These are phyloP conservation scores for Candida neerlandica DNA, from an alignment of 1,139 yeast species.

Conservation along the genomic window DNA sequence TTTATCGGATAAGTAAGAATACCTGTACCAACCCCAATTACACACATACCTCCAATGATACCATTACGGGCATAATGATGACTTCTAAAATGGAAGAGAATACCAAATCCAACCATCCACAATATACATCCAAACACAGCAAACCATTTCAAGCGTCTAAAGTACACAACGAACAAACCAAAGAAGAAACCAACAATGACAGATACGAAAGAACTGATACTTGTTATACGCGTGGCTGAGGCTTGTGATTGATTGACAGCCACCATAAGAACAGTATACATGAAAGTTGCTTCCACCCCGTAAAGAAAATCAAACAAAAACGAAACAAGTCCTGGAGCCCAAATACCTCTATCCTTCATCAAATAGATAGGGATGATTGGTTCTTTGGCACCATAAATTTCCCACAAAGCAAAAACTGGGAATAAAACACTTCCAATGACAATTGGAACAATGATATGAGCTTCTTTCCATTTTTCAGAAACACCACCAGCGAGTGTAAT, in stretches of 20 bases:
- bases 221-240: slow-evolving; percentile 40
- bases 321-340: slow-evolving; percentile 32
- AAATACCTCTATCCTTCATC: slow-evolving; percentile 40
- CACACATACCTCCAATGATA: slow-evolving; percentile 35
- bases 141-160: slow-evolving; percentile 33
- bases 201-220: slow-evolving; percentile 36
- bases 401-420: slow-evolving; percentile 38
- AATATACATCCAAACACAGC: slow-evolving; percentile 35
- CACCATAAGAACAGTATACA: slow-evolving; percentile 38
- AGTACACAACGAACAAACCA: slow-evolving; percentile 34
- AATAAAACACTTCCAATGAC: slow-evolving; percentile 39
- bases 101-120: slow-evolving; percentile 41
- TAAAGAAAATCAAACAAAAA: slow-evolving; percentile 33
- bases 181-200: slow-evolving; percentile 35
- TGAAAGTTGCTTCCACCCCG: slow-evolving; percentile 33
- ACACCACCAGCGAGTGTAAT: slow-evolving; percentile 43
- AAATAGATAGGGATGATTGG: slow-evolving; percentile 37
- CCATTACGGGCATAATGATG: slow-evolving; percentile 31
- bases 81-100: slow-evolving; percentile 37
- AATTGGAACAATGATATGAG: slow-evolving; percentile 37
- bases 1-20: slow-evolving; percentile 39
- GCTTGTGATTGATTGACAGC: slow-evolving; percentile 32
- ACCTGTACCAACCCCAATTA: slow-evolving; percentile 41
- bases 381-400: slow-evolving; percentile 28
- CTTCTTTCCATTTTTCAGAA: slow-evolving; percentile 31